Evolutionary conservation across 441 rosid species (phyloP), one percentile per base, ranked within the genome.

Genomic region (Melastoma candidum): DNA sequence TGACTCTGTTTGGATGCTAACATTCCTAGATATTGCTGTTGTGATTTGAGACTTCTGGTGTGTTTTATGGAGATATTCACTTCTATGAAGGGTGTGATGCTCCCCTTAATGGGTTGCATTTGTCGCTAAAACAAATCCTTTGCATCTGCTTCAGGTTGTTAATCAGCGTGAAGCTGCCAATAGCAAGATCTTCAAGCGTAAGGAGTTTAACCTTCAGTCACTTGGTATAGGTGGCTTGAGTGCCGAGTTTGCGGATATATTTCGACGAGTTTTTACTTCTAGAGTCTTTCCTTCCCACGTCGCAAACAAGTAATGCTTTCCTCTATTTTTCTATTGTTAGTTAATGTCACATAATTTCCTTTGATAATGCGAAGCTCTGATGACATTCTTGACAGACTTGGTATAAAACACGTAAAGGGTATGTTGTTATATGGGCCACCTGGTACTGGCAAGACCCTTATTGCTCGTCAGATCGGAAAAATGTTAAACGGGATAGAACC

Each of bases 391-490:
- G 45, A 59, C 74, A 93, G 99, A 70, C 59, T 93, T 82, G 99
- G 99, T 60, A 93, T 93, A 50, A 89, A 93, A 71, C 99, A 93
- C 27, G 99, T 93, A 39, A 93, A 93, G 57, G 99, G 99, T n/a
- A 93, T 93, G 96, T 79, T 93, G 69, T 95, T 93, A 47, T 74
- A 56, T 77, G 99, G 99, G 49, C 99, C 99, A 71, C 97, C 97
- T 64, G 99, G 99, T 51, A 93, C 97, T 25, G 97, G 99, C 12
- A 93, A 93, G 70, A 93, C 99, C 54, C 87, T 89, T 43, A 89
- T 93, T 84, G 99, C 99, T 65, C 96, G 97, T 47, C 99, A 93
- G 72, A 93, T 93, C 68, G 99, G 99, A 65, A 93, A 89, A 73
- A 86, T 93, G 90, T 75, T 93, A 77, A 89, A 89, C 25, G 99